Evolutionary conservation across 768 basidiomycete genomes (phyloP), one percentile per base, ranked within the genome.

Genomic region (Floccularia luteovirens): DNA sequence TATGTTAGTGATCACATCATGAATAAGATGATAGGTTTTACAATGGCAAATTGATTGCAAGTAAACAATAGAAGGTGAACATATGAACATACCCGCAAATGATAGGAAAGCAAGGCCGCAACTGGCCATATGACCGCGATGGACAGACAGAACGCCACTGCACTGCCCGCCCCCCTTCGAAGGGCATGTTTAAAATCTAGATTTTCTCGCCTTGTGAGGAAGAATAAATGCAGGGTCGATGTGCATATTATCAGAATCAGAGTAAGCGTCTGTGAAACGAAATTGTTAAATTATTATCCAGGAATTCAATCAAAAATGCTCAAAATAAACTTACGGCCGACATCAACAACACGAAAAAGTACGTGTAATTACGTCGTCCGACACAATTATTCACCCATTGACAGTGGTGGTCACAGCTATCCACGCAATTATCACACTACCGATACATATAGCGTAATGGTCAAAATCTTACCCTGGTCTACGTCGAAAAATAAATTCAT

Each of bases 371-470:
- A 32, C 92, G 81, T 28, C 90, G 77, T 5, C 96, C 96, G 28
- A 99, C 75, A 56, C 96, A 98, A 56, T 91, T 96, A 58, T 97
- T 96, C 14, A 99, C 78, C 85, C 83, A 87, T 54, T 82, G 82
- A 46, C 83, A 88, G 54, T 90, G 90, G 54, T 93, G 88, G 57
- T 94, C 92, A 48, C 93, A 97, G 7, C 83, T 82, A 48, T 97
- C 93, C 12, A 97, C 90, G 54, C 94, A 99, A 55, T 98, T 98
- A 51, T 96, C 90, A 56, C 94, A 99, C 86, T 93, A n/a, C n/a
- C n/a, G n/a, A n/a, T n/a, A n/a, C n/a, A n/a, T 48, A 2, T 25
- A 41, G 25, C 16, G 38, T 20, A 24, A 39, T 5, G 11, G n/a
- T 5, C 13, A 13, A 7, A 28, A n/a, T 12, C 14, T 12, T 5